Evolutionary conservation across 2,329 filamentous ascomycete genomes (phyloP).

Genomic region (Neurospora sp.): DNA sequence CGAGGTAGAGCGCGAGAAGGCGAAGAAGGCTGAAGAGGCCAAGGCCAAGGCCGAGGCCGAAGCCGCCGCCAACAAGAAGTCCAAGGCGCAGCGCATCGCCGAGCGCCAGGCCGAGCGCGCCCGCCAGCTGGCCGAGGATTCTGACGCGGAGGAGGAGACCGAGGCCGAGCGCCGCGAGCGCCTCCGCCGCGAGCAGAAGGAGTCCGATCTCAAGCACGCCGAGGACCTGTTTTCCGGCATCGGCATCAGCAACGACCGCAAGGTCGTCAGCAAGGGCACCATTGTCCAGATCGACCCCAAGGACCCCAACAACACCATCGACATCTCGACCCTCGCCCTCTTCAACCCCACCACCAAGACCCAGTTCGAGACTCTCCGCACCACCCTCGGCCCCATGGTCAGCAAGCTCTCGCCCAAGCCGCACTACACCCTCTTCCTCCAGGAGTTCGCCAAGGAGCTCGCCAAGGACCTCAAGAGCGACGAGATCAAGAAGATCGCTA

Average conservation of each 20-base stretch:
- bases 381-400: constrained; percentile 71
- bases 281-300: constrained; percentile 59
- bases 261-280: constrained; percentile 53
- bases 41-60: constrained; percentile 86
- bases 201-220: constrained; percentile 80
- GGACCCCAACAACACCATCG: constrained; percentile 70
- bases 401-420: constrained; percentile 71
- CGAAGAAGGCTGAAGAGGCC: constrained; percentile 71
- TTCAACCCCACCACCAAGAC: constrained; percentile 85
- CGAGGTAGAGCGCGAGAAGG: constrained; percentile 93
- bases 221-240: constrained; percentile 81
- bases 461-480: constrained; percentile 80
- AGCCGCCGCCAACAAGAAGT: constrained; percentile 83
- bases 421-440: constrained; percentile 81
- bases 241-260: constrained; percentile 64
- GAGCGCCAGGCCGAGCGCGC: constrained; percentile 60
- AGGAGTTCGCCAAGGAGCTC: constrained; percentile 83
- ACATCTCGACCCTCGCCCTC: constrained; percentile 68
- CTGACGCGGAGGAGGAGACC: constrained; percentile 61
- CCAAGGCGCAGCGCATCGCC: constrained; percentile 75
- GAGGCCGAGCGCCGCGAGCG: constrained; percentile 65
- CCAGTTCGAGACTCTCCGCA: constrained; percentile 73
- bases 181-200: constrained; percentile 71
- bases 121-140: constrained; percentile 39
- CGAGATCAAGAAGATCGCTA: constrained; percentile 94